Base-by-base conservation (phyloP, 768 basidiomycete genomes). In the Termitomyces sp. region DNA sequence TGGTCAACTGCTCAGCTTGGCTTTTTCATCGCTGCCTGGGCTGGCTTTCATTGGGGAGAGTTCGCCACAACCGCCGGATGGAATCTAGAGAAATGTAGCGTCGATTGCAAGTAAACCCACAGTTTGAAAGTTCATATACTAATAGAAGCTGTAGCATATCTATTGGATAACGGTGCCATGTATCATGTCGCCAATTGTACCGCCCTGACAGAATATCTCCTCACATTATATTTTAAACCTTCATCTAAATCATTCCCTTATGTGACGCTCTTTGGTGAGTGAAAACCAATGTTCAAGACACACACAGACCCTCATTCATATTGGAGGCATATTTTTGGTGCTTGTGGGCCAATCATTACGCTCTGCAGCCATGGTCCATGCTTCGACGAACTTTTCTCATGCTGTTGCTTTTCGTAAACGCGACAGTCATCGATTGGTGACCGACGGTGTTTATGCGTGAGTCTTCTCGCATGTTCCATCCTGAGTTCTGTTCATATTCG, bases 11-110 rank as follows among this genome's bases (percentile, higher is more conserved):
- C 84, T 56, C 89, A 89, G 65, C 76, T 97, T 2, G 92, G 90
- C 0, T 85, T 91, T 70, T 98, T 94, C 70, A 60, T 91, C 41
- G 85, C 88, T 35, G 79, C 87, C 5, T 93, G 92, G 90, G 79
- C 91, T 0, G 75, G 79, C 36, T 99, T 99, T 70, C 97, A 99
- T 66, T 89, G 93, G 85, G 85, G 82, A 13, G 97, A 99, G 70
- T 98, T 94, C 66, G 90, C 88, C 38, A 93, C 95, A 4, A 97
- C 97, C 7, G 95, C 95, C 0, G 92, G 92, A 24, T 98, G 92
- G 89, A 98, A 98, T 71, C 74, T 87, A 41, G 88, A 90, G 53
- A 97, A 95, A 73, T 90, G 94, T 67, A 92, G 86, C 58, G 84
- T 97, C 8, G 92, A 94, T 67, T 98, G 97, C 96, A 69, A 77